Base-by-base conservation (phyloP, 129 eudicot genomes). In the Flaveria brownii region DNA sequence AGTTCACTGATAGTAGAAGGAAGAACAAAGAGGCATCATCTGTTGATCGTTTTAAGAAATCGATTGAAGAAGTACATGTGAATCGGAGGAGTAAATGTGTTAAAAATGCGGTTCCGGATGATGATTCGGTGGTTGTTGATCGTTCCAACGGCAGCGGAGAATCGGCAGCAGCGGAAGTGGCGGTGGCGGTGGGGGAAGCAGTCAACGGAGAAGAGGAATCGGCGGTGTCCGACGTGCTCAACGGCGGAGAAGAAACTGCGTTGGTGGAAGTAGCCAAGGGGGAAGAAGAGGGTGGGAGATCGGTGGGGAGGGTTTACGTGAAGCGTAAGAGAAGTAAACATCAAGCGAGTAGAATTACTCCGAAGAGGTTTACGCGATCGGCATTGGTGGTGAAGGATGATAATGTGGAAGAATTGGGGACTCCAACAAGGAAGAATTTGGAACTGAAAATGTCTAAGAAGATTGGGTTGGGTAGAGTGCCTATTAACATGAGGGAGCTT, bases 331-430 rank as follows among this genome's bases (percentile, higher is more conserved):
- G 26, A 18, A 73, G 52, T 13, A 73, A 73, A 55, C 16, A 65
- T 52, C 42, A n/a, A 66, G 30, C 0, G 62, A 68, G 28, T 43
- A 43, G 69, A 22, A 33, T 45, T 33, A 56, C 69, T 59, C 70
- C 76, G 12, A 86, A 86, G 87, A 81, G 96, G 79, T 87, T 90
- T 60, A 90, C 91, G 57, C 84, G 95, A 45, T 90, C 95, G 1
- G 88, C 85, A 30, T 61, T 90, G 88, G 85, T 80, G 72, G 76
- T 55, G 70, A 10, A 46, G 70, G 73, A 33, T 63, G 73, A 23
- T 68, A 57, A 52, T 74, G 82, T 57, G 39, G 79, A 55, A 41
- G 74, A 61, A 54, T 62, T 70, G 64, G 85, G 68, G 78, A 76
- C 81, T 42, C 80, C 82, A 11, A 78, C 56, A 10, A 84, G 71